Evolutionary conservation across 1,284 basidiomycete genomes (phyloP), one percentile per base, ranked within the genome.

Genomic region (Fistulinella cinereoalba): DNA sequence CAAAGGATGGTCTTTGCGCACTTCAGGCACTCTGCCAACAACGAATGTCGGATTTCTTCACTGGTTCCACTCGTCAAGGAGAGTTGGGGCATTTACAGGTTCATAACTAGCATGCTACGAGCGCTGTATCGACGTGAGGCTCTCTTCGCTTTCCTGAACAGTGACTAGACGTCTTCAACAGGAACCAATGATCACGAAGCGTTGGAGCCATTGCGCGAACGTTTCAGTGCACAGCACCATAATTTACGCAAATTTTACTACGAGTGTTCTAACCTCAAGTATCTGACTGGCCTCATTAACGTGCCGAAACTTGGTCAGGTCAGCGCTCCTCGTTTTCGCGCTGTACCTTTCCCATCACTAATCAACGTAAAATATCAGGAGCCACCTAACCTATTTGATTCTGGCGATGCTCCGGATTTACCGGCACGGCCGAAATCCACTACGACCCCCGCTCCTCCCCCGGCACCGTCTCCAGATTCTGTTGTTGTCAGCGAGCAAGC

Each of bases 241-340:
- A 86, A 83, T 56, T 77, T 97, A 8, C 85, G 94, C 53, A 92
- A 94, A 65, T 97, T 96, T 72, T 97, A 97, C 73, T 97, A 97
- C 65, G 94, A 97, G 65, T 97, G 94, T 64, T 95, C 92, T 15
- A 97, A 97, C 69, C 79, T 97, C 56, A 97, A 96, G 67, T 97
- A 96, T 66, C 73, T 97, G 41, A 97, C 94, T 13, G 91, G 92
- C 36, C 76, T 97, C 18, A 96, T 97, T 64, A 97, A 97, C 65
- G 93, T 97, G 1, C 94, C 94, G 16, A 97, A 97, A 66, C 79
- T 97, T 19, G 94, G 92, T 33, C 86, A 92, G 65, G 90, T 91
- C 58, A 50, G 74, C 61, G 6, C 12, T 28, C n/a, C n/a, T n/a
- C n/a, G n/a, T n/a, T 16, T 39, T 41, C 21, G 3, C 6, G 0